These are phyloP conservation scores for Typha latifolia DNA, from an alignment of 176 grass and related monocot species.

Conservation along the genomic window DNA sequence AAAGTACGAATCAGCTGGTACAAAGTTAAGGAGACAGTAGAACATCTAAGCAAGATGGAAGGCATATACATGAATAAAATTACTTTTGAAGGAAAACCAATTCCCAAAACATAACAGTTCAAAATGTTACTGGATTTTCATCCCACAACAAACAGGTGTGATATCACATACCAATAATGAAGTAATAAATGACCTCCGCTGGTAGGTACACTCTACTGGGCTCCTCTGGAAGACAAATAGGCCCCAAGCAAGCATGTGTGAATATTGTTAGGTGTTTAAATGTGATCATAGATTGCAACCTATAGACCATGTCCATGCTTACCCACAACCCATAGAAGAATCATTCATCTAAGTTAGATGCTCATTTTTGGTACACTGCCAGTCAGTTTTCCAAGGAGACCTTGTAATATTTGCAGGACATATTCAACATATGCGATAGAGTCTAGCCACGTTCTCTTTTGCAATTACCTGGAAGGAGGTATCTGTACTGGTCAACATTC, in stretches of 20 bases:
- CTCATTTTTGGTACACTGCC: slow-evolving; percentile 25
- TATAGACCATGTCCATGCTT: slow-evolving; percentile 23
- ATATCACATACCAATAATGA: slow-evolving; percentile 56
- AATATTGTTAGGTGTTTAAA: slow-evolving; percentile 27
- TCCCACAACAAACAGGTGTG: slow-evolving; percentile 30
- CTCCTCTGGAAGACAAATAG: slow-evolving; percentile 35
- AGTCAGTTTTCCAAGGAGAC: slow-evolving; percentile 13
- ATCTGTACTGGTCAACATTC: slow-evolving; percentile 54
- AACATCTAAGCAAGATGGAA: not conserved
- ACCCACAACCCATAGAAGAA: slow-evolving; percentile 9
- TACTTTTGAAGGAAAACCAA: slow-evolving; percentile 1
- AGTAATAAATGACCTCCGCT: slow-evolving; percentile 37
- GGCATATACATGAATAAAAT: slow-evolving; percentile 7
- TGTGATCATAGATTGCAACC: slow-evolving; percentile 25
- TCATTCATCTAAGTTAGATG: slow-evolving; percentile 37
- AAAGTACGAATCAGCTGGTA: too few species aligned
- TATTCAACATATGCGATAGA: slow-evolving; percentile 1
- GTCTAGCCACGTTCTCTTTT: slow-evolving; percentile 59
- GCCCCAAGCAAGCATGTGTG: slow-evolving; percentile 27
- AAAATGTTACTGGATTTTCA: slow-evolving; percentile 16
- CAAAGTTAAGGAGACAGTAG: not conserved
- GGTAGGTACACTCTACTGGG: slow-evolving; percentile 30
- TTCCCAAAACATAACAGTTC: not conserved
- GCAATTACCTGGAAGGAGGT: slow-evolving; percentile 75
- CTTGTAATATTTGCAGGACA: not conserved